Base-by-base conservation (phyloP, 129 eudicot species). In the Chrysanthemum seticuspe region DNA sequence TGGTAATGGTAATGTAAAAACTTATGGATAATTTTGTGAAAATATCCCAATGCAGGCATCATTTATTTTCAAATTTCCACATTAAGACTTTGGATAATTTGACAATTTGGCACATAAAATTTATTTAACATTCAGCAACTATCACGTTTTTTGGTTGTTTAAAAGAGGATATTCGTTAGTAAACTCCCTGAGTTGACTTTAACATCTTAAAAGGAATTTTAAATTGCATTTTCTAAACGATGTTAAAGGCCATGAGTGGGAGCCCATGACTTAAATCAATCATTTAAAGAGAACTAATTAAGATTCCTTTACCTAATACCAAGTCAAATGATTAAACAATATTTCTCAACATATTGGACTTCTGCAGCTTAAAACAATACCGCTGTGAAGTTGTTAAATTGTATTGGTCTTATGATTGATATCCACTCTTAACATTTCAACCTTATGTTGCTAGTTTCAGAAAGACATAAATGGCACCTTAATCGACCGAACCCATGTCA, bases 111-210 rank as follows among this genome's bases (percentile, higher is more conserved):
- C 66, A 36, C 63, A 29, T 65, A 34, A 65, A 19, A 40, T 7
- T 27, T 31, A 16, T 65, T 65, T 67, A 61, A 47, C 47, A 52
- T 56, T 31, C 53, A 58, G 66, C 67, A 75, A 49, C 73, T 66
- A 54, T 62, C 52, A 55, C 67, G 44, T 16, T 62, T 57, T 10
- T 23, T 58, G 53, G 57, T 23, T 50, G 34, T 29, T 31, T 14
- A 74, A 56, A 66, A 75, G 31, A 16, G 9, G 36, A 67, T 47
- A 36, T 10, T 58, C 15, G 68, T 76, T 19, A 16, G 54, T 53
- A 56, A 80, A 68, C 65, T 40, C 47, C 47, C 47, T 40, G 47
- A 40, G 75, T 74, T 67, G 80, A 74, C 83, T 48, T 80, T 74
- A 55, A 73, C 51, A 60, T 49, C 59, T 13, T 70, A 4, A 75